Evolutionary conservation across 805 yeast genomes (phyloP).

Genomic region (Candida germanica): DNA sequence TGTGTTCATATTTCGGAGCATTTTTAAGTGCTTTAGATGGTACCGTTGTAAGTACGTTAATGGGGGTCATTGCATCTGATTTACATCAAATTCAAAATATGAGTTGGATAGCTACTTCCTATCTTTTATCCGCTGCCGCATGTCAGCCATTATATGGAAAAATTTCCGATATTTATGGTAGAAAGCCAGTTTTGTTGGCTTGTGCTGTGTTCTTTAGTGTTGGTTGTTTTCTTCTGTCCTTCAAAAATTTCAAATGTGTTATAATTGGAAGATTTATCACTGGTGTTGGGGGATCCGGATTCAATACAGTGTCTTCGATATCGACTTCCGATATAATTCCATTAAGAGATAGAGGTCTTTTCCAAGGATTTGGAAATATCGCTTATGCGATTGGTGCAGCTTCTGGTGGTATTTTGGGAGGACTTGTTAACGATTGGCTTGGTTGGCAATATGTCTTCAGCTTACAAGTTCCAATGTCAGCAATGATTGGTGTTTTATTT

Average conservation of each 20-base stretch:
- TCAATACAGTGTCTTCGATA: constrained; percentile 71
- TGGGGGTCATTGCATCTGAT: constrained; percentile 67
- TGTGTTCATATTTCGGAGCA: constrained; percentile 35
- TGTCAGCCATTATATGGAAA: constrained; percentile 75
- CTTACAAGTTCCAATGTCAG: constrained; percentile 41
- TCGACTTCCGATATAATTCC: constrained; percentile 76
- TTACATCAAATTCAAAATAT: constrained; percentile 59
- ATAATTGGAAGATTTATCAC: constrained; percentile 67
- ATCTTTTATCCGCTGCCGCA: constrained; percentile 64
- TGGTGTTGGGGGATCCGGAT: constrained; percentile 92
- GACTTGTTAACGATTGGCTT: constrained; percentile 50
- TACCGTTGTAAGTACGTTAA: constrained; percentile 64
- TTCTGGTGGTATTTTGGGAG: constrained; percentile 46
- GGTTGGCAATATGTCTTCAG: constrained; percentile 51
- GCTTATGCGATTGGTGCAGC: constrained; percentile 69
- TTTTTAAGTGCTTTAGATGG: constrained; percentile 66
- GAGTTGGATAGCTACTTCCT: constrained; percentile 74
- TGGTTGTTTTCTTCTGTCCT: constrained; percentile 55
- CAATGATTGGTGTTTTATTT: constrained; percentile 38
- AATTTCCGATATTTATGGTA: constrained; percentile 68
- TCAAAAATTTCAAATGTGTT: constrained; percentile 45
- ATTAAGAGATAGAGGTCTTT: constrained; percentile 71
- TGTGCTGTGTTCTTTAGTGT: constrained; percentile 56
- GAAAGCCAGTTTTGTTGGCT: constrained; percentile 49
- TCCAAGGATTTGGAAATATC: constrained; percentile 79